These are phyloP conservation scores for Dendrobium officinale DNA, from an alignment of 106 monocot species.

Conservation along the genomic window DNA sequence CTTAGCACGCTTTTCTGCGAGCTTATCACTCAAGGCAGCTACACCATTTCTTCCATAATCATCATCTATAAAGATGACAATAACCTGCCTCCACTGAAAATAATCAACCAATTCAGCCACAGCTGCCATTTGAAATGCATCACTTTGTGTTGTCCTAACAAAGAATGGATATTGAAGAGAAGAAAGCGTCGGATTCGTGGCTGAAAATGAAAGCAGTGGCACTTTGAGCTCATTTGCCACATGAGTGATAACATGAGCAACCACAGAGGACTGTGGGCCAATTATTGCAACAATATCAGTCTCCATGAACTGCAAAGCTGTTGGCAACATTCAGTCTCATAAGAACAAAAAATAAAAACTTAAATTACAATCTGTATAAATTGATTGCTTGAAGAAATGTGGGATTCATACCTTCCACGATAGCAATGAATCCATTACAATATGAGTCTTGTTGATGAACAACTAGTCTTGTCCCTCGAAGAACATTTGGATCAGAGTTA, in stretches of 20 bases:
- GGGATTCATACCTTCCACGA: slow-evolving; percentile 45
- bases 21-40: slow-evolving; percentile 37
- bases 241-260: slow-evolving; percentile 50
- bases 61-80: slow-evolving; percentile 50
- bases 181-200: slow-evolving; percentile 57
- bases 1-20: slow-evolving; percentile 35
- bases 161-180: slow-evolving; percentile 59
- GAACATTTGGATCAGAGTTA: slow-evolving; percentile 61
- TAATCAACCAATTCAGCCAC: slow-evolving; percentile 47
- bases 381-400: not conserved
- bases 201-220: slow-evolving; percentile 57
- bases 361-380: slow-evolving; percentile 1
- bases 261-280: slow-evolving; percentile 57
- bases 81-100: slow-evolving; percentile 58
- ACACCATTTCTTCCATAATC: slow-evolving; percentile 67
- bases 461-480: slow-evolving; percentile 40
- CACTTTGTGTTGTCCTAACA: slow-evolving; percentile 45
- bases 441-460: slow-evolving; percentile 43
- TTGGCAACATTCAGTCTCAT: not conserved
- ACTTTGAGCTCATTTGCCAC: slow-evolving; percentile 62
- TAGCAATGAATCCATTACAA: slow-evolving; percentile 56
- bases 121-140: slow-evolving; percentile 60
- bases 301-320: slow-evolving; percentile 60
- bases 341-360: not conserved
- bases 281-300: slow-evolving; percentile 44